phyloP scores from a whole-genome alignment of 768 basidiomycete species.

The Crucibulum laeve region DNA sequence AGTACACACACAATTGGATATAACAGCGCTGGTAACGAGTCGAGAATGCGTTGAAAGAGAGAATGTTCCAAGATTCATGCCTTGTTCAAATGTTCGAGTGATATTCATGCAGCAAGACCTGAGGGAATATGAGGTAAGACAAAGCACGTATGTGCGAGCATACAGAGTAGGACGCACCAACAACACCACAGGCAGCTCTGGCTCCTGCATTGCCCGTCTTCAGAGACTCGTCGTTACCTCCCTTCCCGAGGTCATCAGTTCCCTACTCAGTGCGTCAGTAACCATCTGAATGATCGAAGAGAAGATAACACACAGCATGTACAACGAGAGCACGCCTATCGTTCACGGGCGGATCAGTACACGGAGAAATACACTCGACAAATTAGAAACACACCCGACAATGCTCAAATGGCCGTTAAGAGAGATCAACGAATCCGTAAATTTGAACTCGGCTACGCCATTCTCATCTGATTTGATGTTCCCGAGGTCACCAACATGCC shows the following conservation, averaged over 20 bases:
- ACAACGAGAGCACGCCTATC: slow-evolving; percentile 67
- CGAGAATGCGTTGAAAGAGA: too few relatives aligned
- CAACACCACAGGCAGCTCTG: slow-evolving; percentile 78
- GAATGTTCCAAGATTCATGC: too few relatives aligned
- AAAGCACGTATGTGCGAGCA: background rate
- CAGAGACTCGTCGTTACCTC: slow-evolving; percentile 61
- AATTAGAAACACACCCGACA: slow-evolving; percentile 48
- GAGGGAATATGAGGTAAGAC: slow-evolving; percentile 2
- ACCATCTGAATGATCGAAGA: slow-evolving; percentile 3
- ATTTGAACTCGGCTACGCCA: slow-evolving; percentile 54
- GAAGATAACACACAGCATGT: slow-evolving; percentile 47
- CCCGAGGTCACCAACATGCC: slow-evolving; percentile 77
- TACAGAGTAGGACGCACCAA: slow-evolving; percentile 35
- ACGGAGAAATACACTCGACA: background rate
- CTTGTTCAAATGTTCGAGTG: too few relatives aligned
- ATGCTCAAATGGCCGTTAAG: slow-evolving; percentile 67
- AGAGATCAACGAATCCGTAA: slow-evolving; percentile 58
- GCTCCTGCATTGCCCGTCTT: slow-evolving; percentile 79
- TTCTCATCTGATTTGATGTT: slow-evolving; percentile 60
- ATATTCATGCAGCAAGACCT: background rate
- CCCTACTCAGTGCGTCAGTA: slow-evolving; percentile 35
- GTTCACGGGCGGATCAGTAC: slow-evolving; percentile 1
- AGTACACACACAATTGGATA: too few relatives aligned
- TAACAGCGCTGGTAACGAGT: too few relatives aligned
- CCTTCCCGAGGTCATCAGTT: slow-evolving; percentile 75